Base-by-base conservation (phyloP, 768 basidiomycete species). In the Trametes meyenii region DNA sequence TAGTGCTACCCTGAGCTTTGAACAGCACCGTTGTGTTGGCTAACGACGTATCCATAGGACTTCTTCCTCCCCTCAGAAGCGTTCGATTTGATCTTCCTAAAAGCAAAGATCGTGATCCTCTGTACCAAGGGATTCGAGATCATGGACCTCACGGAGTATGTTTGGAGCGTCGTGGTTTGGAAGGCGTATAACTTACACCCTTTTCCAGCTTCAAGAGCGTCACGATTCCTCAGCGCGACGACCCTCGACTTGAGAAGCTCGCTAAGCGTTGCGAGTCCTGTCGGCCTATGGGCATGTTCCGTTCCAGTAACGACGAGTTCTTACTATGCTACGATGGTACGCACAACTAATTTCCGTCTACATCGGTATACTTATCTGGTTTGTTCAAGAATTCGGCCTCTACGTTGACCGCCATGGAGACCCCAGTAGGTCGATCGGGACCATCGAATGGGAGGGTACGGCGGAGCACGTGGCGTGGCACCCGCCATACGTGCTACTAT, bases 91-190 rank as follows among this genome's bases (percentile, higher is more conserved):
- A 87, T 94, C 63, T 98, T 98, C 82, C 78, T 98, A 58, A 95
- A 96, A 72, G 90, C 91, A 10, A 92, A 90, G 76, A 90, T 99
- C 63, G 95, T 92, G 3, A 91, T 99, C 58, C 82, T 97, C 29
- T 96, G 96, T 67, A 87, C 91, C 0, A 93, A 92, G 70, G 95
- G 96, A 42, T 98, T 98, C 68, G 96, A 98, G 74, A 96, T 98
- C 68, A 98, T 98, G 91, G 94, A 98, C 67, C 82, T 98, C 43
- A 86, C 87, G 23, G 92, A 96, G 92, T 96, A 77, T 46, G 91
- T 73, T n/a, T 12, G 24, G 17, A 6, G 4, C 23, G 8, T 44
- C 16, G 17, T 16, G 49, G 11, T 24, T 33, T 57, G 54, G 3
- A 40, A 33, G 4, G 14, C 29, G n/a, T 7, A 26, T 60, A 35